Percentiles rank a stretch among this genome's conserved stretches.
Conservation (phyloP, 2,329 filamentous ascomycete genomes). For the Colletotrichum horii region DNA sequence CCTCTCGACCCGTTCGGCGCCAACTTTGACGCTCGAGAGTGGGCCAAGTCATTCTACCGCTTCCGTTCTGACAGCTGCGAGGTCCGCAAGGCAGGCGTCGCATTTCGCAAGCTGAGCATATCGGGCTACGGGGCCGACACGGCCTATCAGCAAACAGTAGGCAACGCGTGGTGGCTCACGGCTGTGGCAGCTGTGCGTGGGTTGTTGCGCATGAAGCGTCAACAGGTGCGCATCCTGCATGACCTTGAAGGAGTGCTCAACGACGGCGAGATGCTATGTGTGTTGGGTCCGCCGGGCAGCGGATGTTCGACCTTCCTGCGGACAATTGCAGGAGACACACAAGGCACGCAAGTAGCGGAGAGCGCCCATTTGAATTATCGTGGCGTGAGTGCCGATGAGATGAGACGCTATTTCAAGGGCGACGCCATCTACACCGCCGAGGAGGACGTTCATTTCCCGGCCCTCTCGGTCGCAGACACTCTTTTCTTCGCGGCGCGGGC, state of each 20-base stretch:
- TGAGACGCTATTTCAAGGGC: slow-evolving; percentile 42
- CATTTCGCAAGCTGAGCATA: slow-evolving; percentile 51
- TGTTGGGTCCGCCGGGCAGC: slow-evolving; percentile 57
- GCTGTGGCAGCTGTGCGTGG: slow-evolving; percentile 22
- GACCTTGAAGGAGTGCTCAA: slow-evolving; percentile 56
- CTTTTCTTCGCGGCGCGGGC: slow-evolving; percentile 66
- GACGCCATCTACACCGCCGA: slow-evolving; percentile 73
- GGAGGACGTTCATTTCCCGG: slow-evolving; percentile 67
- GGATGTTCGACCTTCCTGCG: slow-evolving; percentile 76
- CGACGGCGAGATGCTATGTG: slow-evolving; percentile 61
- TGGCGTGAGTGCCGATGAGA: slow-evolving; percentile 17
- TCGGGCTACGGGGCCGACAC: slow-evolving; percentile 11
- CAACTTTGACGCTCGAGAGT: slow-evolving; percentile 53
- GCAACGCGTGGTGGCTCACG: slow-evolving; percentile 28
- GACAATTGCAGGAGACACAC: slow-evolving; percentile 66
- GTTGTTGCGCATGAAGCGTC: slow-evolving; percentile 12
- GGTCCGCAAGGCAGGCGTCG: slow-evolving; percentile 36
- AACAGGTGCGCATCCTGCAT: slow-evolving; percentile 52
- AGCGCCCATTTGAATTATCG: slow-evolving; percentile 14
- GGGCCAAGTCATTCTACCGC: slow-evolving; percentile 32
- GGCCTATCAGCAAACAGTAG: slow-evolving; percentile 3
- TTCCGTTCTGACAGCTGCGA: slow-evolving; percentile 28
- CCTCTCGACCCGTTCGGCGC: slow-evolving; percentile 51
- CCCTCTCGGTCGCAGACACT: slow-evolving; percentile 64
- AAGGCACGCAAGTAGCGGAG: slow-evolving; percentile 53